Evolutionary conservation across 306 rosid genomes (phyloP).

Genomic region (Fragaria ananassa): DNA sequence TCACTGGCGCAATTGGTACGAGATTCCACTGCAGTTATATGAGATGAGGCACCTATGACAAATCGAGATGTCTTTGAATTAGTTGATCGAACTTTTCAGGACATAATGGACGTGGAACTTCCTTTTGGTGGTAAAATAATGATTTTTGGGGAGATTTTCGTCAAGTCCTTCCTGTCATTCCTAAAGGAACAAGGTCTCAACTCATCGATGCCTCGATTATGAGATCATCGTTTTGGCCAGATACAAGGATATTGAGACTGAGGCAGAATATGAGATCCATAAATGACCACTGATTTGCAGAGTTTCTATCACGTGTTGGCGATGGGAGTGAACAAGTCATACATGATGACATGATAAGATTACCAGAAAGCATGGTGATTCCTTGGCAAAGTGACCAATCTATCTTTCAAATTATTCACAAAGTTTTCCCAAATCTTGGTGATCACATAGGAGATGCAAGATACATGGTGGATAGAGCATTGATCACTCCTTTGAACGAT

Average conservation of each 20-base stretch:
- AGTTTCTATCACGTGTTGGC: neutral
- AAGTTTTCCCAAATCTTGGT: neutral
- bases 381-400: neutral
- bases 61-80: neutral
- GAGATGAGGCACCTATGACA: neutral
- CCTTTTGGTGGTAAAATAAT: neutral
- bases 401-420: neutral
- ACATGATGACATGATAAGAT: neutral
- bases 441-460: neutral
- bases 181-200: neutral
- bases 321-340: neutral
- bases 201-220: neutral
- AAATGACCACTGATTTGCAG: neutral
- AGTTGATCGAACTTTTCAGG: neutral
- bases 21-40: neutral
- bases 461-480: neutral
- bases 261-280: neutral
- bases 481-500: neutral
- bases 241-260: neutral
- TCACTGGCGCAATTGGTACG: neutral
- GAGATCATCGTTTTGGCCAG: neutral
- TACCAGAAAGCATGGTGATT: neutral
- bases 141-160: no score
- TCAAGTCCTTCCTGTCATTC: neutral
- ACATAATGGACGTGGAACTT: neutral